Evolutionary conservation across 352 stramenopile genomes (phyloP), one percentile per base, ranked within the genome.

Genomic region (Pythium brachiatum): DNA sequence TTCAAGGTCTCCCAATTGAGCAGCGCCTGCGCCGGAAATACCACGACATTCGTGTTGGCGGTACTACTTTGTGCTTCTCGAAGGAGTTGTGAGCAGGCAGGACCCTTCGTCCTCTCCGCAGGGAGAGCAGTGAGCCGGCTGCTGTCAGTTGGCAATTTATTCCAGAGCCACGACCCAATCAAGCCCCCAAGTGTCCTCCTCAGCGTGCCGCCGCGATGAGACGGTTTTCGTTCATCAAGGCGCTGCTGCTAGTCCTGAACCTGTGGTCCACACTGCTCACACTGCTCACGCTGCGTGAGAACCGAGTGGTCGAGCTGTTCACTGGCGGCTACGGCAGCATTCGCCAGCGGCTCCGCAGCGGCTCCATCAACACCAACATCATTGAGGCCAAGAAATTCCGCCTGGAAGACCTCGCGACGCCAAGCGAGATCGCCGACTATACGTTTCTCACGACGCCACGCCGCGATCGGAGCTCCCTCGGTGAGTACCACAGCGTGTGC

Each of bases 281-380:
- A 11, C 32, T 68, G 21, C 43, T 63, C 47, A 53, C 53, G 20
- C 53, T 68, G 12, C 61, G 54, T 7, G 61, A 68, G 31, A 68
- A 68, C 61, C 53, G 31, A n/a, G 5, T 63, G 18, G 18, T 63
- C 6, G 29, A 46, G 4, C 12, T 46, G 16, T 18, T 68, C 53
- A 56, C 44, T 12, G 61, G 61, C n/a, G 39, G 54, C 7, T 68
- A 68, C 53, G 61, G 62, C 38, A 4, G 21, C 8, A 51, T 68
- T 18, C 61, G 61, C 46, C 20, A 41, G 12, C 61, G 61, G 18
- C 34, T 72, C 3, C 26, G 9, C 7, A 31, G 56, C 9, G 68
- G 60, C 27, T 44, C 20, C 9, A 62, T 75, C 54, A 75, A 69
- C 60, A 69, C 68, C 21, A 38, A 72, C 61, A 67, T 63, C 46